These are phyloP conservation scores for Chaetomium sp. DNA, from an alignment of 2,329 filamentous ascomycete species.

Conservation along the genomic window DNA sequence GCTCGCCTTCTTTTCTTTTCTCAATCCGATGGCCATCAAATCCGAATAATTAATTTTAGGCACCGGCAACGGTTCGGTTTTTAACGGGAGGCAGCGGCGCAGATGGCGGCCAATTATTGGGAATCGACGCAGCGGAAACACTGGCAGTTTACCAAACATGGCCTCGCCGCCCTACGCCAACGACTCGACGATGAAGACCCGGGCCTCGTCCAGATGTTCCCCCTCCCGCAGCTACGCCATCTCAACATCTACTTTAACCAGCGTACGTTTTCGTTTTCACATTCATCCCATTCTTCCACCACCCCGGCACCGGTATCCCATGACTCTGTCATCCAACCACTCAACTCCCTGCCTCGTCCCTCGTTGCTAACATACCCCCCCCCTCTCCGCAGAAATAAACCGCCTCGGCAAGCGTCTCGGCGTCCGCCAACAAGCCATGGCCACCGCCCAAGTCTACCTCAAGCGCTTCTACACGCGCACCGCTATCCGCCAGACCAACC, in stretches of 20 bases:
- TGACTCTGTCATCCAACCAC: neutral
- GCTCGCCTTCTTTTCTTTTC: neutral
- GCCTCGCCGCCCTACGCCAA: conserved; percentile 73
- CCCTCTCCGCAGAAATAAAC: conserved; percentile 64
- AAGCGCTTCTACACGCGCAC: conserved; percentile 91
- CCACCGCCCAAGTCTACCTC: conserved; percentile 92
- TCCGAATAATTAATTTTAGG: conserved; percentile 10
- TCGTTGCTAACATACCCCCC: neutral
- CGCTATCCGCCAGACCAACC: conserved; percentile 89
- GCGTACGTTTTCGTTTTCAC: conserved; percentile 61
- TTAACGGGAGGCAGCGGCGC: conserved; percentile 17
- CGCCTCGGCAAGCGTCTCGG: conserved; percentile 82
- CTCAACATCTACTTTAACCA: conserved; percentile 91
- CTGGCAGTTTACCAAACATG: conserved; percentile 87
- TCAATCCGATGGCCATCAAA: neutral
- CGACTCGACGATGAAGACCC: conserved; percentile 77
- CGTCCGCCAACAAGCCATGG: conserved; percentile 86
- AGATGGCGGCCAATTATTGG: conserved; percentile 96
- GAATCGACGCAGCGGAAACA: conserved; percentile 85
- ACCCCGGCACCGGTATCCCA: too few relatives aligned
- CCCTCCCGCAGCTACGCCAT: conserved; percentile 78
- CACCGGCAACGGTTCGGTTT: conserved; percentile 10
- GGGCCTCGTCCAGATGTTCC: conserved; percentile 73
- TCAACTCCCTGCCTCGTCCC: neutral
- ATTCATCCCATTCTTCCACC: neutral